phyloP scores from a whole-genome alignment of 2,329 filamentous ascomycete species.

The Raffaelea deltoideospora region DNA sequence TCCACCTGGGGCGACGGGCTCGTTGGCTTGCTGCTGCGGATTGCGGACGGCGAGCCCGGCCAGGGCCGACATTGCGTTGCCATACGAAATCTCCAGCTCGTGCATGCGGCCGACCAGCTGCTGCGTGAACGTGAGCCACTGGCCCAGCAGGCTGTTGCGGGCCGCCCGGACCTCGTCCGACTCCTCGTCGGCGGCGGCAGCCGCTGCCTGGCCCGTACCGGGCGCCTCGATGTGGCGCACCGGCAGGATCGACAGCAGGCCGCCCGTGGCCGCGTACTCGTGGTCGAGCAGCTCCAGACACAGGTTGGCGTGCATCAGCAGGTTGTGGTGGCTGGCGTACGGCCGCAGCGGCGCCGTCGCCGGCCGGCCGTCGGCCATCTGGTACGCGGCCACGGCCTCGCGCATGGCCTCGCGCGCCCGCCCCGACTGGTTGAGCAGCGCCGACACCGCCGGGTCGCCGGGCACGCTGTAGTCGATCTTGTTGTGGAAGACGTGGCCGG shows the following conservation, averaged over 20 bases:
- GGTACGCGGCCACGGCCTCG: neutral
- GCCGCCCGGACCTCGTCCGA: slow-evolving; percentile 18
- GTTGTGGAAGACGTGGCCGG: too few species aligned
- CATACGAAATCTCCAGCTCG: slow-evolving; percentile 39
- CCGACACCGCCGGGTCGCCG: too few species aligned
- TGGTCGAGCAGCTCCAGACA: slow-evolving; percentile 45
- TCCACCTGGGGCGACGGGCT: neutral
- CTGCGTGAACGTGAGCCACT: slow-evolving; percentile 39
- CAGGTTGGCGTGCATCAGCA: slow-evolving; percentile 42
- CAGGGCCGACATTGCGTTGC: slow-evolving; percentile 33
- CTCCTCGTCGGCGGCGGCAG: slow-evolving; percentile 15
- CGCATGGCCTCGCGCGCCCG: too few species aligned
- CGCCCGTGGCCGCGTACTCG: slow-evolving; percentile 39
- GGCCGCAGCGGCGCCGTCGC: slow-evolving; percentile 13
- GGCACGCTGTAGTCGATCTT: too few species aligned
- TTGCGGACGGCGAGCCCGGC: slow-evolving; percentile 7
- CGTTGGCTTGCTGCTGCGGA: neutral
- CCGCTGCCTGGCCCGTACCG: slow-evolving; percentile 7
- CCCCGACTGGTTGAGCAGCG: too few species aligned
- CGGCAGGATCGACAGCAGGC: slow-evolving; percentile 39
- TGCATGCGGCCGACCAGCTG: slow-evolving; percentile 38
- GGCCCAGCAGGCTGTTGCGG: slow-evolving; percentile 38
- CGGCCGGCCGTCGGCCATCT: neutral
- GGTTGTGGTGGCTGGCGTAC: slow-evolving; percentile 30
- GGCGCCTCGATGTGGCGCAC: too few species aligned